Percentiles rank a stretch among this genome's conserved stretches.
Evolutionary conservation across 2,329 filamentous ascomycete species (phyloP).

Genomic region (Chrysoporthe cubensis): DNA sequence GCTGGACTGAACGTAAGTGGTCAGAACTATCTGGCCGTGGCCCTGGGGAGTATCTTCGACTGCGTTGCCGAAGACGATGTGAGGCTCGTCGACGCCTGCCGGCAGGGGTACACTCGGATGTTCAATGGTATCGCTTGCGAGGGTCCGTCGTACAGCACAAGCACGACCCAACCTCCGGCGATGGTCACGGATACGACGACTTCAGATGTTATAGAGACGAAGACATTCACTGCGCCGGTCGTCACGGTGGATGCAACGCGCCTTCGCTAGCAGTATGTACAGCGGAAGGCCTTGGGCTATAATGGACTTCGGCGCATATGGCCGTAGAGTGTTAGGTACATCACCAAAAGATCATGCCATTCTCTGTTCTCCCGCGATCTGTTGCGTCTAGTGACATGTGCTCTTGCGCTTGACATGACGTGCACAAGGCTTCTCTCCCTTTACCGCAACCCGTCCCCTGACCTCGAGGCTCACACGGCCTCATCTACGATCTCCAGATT

Average conservation of each 20-base stretch:
- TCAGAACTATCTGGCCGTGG: not conserved
- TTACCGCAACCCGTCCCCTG: not conserved
- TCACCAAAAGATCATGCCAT: not conserved
- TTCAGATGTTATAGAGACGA: not conserved
- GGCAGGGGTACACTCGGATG: not conserved
- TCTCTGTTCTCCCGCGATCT: not conserved
- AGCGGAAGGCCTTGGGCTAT: not conserved
- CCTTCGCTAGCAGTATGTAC: not conserved
- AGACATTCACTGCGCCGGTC: not conserved
- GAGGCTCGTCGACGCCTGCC: slow-evolving; percentile 8
- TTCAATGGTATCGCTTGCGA: not conserved
- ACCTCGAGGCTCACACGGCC: slow-evolving; percentile 31
- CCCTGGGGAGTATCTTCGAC: slow-evolving; percentile 15
- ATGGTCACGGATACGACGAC: not conserved
- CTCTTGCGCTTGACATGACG: slow-evolving; percentile 3
- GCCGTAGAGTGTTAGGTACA: not conserved
- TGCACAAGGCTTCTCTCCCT: not conserved
- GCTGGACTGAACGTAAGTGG: slow-evolving; percentile 5
- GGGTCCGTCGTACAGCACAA: not conserved
- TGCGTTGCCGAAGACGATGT: slow-evolving; percentile 7
- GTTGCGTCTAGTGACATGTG: not conserved
- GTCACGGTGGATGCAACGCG: not conserved
- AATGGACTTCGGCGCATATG: not conserved
- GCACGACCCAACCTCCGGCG: not conserved
- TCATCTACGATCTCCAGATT: slow-evolving; percentile 47